Conservation (phyloP, 1,284 basidiomycete species). For the Cutaneotrichosporon mucoides region DNA sequence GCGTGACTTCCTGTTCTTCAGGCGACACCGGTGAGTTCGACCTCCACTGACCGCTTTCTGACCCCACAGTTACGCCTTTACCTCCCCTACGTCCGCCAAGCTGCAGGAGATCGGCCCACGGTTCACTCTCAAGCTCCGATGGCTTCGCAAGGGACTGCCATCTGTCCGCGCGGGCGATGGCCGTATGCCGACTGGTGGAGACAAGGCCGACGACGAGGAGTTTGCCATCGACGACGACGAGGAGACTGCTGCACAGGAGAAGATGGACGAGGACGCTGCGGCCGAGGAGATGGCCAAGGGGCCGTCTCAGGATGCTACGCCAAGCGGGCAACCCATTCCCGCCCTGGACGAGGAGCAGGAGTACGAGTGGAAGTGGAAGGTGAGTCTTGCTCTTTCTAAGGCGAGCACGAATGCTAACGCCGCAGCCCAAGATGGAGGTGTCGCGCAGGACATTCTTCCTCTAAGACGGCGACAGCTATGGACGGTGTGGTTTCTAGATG, state of each 20-base stretch:
- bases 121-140: conserved; percentile 90
- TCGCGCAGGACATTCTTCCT: conserved; percentile 51
- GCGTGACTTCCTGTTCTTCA: conserved; percentile 96
- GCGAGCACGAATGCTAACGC: too few species aligned
- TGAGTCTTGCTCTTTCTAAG: too few species aligned
- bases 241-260: conserved; percentile 27
- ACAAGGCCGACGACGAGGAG: conserved; percentile 55
- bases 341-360: conserved; percentile 49
- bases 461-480: conserved; percentile 16
- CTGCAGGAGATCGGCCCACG: conserved; percentile 97
- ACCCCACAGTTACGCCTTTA: conserved; percentile 74
- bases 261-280: conserved; percentile 44
- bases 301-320: conserved; percentile 10
- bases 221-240: conserved; percentile 32
- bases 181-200: conserved; percentile 50
- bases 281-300: conserved; percentile 38
- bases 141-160: conserved; percentile 82
- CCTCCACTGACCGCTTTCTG: not conserved
- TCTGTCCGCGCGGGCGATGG: conserved; percentile 56
- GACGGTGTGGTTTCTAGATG: not conserved
- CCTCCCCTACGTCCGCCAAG: conserved; percentile 82
- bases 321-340: conserved; percentile 38
- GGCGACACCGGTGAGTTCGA: conserved; percentile 70
- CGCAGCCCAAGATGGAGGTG: conserved; percentile 50
- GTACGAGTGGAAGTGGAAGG: conserved; percentile 52